These are phyloP conservation scores for Evernia prunastri DNA, from an alignment of 495 filamentous ascomycete genomes.

Conservation along the genomic window DNA sequence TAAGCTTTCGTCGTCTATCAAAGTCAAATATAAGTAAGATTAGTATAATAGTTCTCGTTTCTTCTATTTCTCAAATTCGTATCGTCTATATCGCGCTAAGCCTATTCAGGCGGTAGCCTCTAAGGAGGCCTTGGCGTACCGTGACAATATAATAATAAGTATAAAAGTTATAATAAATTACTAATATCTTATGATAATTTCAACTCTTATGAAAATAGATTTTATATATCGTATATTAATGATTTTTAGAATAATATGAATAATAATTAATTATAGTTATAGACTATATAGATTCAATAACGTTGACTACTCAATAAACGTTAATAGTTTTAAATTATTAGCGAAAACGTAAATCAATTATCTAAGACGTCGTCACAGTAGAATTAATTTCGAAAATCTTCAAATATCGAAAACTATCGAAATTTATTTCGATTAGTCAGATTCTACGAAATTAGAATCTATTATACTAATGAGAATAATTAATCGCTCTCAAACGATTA, in stretches of 20 bases:
- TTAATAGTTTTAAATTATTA: not conserved
- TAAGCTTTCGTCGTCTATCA: no score
- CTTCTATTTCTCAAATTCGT: no score
- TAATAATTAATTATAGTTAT: not conserved
- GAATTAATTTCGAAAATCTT: not conserved
- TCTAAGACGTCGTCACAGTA: not conserved
- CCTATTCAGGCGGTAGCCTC: no score
- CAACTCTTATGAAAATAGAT: no score
- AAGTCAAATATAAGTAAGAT: no score
- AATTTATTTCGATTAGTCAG: not conserved
- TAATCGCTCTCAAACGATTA: not conserved
- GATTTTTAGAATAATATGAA: not conserved
- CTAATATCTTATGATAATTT: no score
- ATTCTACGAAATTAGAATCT: not conserved
- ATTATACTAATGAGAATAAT: not conserved
- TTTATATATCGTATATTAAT: no score
- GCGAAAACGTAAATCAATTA: not conserved
- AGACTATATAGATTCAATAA: not conserved
- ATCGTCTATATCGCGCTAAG: no score
- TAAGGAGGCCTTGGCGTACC: no score
- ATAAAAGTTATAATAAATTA: no score
- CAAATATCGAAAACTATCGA: not conserved
- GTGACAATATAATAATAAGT: no score
- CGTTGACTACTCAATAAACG: not conserved
- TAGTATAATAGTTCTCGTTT: no score